These are phyloP conservation scores for Candida patagonica DNA, from an alignment of 805 yeast species.

Conservation along the genomic window DNA sequence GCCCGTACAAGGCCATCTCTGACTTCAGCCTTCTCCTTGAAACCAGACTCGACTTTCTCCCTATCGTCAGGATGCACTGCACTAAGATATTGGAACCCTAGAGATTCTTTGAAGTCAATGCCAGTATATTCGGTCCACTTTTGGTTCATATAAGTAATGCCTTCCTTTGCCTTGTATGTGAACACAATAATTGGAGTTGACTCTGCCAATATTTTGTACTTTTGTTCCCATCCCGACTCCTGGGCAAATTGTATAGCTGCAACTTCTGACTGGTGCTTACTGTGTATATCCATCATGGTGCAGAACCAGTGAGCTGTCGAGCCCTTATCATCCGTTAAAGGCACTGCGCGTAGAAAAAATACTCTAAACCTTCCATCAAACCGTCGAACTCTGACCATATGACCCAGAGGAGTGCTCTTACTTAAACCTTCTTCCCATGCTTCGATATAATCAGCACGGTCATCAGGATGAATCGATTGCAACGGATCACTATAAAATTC, in stretches of 20 bases:
- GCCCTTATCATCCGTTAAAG: slow-evolving; percentile 24
- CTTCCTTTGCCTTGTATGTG: slow-evolving; percentile 20
- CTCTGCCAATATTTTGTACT: slow-evolving; percentile 26
- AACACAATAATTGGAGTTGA: slow-evolving; percentile 27
- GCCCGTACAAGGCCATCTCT: too few species aligned
- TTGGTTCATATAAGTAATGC: slow-evolving; percentile 24
- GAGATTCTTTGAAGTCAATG: slow-evolving; percentile 16
- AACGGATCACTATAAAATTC: slow-evolving; percentile 19
- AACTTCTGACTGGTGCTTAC: slow-evolving; percentile 24
- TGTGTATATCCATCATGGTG: slow-evolving; percentile 28
- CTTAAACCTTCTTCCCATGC: slow-evolving; percentile 22
- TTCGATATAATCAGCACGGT: slow-evolving; percentile 15
- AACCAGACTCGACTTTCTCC: slow-evolving; percentile 12
- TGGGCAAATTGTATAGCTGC: slow-evolving; percentile 22
- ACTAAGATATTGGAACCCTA: slow-evolving; percentile 23
- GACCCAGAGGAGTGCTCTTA: slow-evolving; percentile 23
- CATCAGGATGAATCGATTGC: slow-evolving; percentile 23
- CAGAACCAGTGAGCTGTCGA: slow-evolving; percentile 27
- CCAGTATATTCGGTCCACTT: slow-evolving; percentile 28
- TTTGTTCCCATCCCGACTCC: slow-evolving; percentile 24
- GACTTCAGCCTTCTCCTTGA: slow-evolving; percentile 6
- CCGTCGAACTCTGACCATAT: slow-evolving; percentile 22
- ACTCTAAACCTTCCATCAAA: slow-evolving; percentile 26
- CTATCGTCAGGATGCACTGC: slow-evolving; percentile 27
- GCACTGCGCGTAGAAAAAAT: slow-evolving; percentile 24